Base-by-base conservation (phyloP, 352 stramenopile species). In the Thalassiosira mediterranea region DNA sequence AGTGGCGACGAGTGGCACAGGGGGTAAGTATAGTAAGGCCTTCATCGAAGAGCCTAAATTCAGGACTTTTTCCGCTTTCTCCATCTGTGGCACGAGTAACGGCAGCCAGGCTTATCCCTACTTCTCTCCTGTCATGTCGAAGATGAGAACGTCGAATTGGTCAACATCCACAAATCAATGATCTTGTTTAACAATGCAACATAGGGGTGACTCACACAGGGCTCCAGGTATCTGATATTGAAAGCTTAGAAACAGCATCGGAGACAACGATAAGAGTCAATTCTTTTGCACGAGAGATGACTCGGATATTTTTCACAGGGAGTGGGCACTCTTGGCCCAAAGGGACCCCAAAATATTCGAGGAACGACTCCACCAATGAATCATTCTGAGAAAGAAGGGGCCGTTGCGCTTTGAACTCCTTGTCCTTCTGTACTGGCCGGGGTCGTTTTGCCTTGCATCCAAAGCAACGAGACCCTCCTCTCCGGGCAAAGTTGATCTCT, bases 401-500 rank as follows among this genome's bases (percentile, higher is more conserved):
- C 17, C n/a, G 38, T 38, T 47, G 37, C 5, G n/a, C n/a, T n/a
- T 23, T 57, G 40, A 38, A 21, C 40, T 44, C 28, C 32, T 46
- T 31, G 11, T 52, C 28, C 1, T 46, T 23, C 7, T 53, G 40
- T 25, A n/a, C 58, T 29, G 28, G 19, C 44, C 29, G 19, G 4
- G 8, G 0, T 4, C 37, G 54, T n/a, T 46, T 67, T 34, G 44
- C n/a, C 31, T 67, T 67, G 58, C 58, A 67, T 37, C 40, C 40
- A 34, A 67, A 56, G 23, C 58, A 67, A 31, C 38, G 44, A n/a
- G 3, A 34, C 29, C 21, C 44, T 23, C 19, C 58, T 52, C 58
- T 44, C 8, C 58, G 58, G n/a, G 42, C 58, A 56, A 67, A 67
- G 42, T 67, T 67, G 3, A 67, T 52, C 28, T 67, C 46, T 1